Percentiles rank a stretch among this genome's conserved stretches.
These are phyloP conservation scores for Phaffia rhodozyma DNA, from an alignment of 1,284 basidiomycete genomes.

Conservation along the genomic window DNA sequence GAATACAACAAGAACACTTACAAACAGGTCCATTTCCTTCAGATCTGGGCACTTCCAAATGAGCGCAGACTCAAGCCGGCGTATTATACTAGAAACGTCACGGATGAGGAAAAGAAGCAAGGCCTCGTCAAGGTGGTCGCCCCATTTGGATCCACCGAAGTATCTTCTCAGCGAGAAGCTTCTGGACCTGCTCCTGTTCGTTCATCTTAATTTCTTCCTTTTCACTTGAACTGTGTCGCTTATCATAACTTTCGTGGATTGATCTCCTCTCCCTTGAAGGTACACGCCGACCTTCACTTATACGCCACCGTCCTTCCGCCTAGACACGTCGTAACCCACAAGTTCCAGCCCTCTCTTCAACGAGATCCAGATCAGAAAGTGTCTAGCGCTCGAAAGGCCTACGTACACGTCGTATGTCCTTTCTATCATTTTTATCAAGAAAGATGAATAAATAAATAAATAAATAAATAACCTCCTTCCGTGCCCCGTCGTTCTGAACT, in stretches of 20 bases:
- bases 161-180: constrained; percentile 50
- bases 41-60: constrained; percentile 66
- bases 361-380: constrained; percentile 9
- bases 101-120: constrained; percentile 67
- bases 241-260: constrained; percentile 22
- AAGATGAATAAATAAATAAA: no score
- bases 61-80: constrained; percentile 48
- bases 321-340: constrained; percentile 44
- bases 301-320: constrained; percentile 53
- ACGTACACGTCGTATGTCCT: constrained; percentile 33
- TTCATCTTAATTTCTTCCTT: constrained; percentile 1
- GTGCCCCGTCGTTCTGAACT: not conserved
- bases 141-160: constrained; percentile 47
- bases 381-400: constrained; percentile 30
- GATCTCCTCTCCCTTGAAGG: constrained; percentile 39
- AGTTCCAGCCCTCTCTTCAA: constrained; percentile 39
- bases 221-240: not conserved
- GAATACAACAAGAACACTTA: constrained; percentile 59
- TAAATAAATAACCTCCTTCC: no score
- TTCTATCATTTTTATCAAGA: no score
- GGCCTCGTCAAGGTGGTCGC: constrained; percentile 58
- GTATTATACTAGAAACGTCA: constrained; percentile 75
- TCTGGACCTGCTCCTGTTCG: constrained; percentile 54
- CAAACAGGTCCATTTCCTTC: constrained; percentile 56
- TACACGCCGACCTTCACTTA: constrained; percentile 37